phyloP scores from a whole-genome alignment of 1,284 basidiomycete species.

The Ustilago esculenta region DNA sequence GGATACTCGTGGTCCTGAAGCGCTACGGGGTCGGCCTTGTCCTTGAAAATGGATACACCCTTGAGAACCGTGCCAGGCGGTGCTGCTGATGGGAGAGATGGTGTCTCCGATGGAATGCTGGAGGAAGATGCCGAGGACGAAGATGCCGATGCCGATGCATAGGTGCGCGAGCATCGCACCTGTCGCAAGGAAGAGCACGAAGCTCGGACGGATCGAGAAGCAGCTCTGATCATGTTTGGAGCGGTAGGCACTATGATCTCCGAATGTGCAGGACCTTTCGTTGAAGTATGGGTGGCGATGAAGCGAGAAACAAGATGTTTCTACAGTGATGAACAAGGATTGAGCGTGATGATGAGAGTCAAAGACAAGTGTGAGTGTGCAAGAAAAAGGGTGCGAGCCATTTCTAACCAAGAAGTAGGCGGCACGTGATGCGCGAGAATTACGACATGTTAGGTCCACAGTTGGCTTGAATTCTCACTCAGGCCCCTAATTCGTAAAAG shows the following conservation, averaged over 20 bases:
- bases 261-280: too few relatives aligned
- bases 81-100: conserved; percentile 54
- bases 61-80: conserved; percentile 76
- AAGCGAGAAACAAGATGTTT: too few relatives aligned
- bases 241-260: not conserved
- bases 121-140: conserved; percentile 9
- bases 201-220: conserved; percentile 16
- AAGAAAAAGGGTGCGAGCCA: conserved; percentile 2
- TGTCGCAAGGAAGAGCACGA: conserved; percentile 19
- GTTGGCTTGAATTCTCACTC: too few relatives aligned
- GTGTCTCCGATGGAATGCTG: conserved; percentile 13
- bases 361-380: too few relatives aligned
- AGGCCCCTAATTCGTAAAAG: too few relatives aligned
- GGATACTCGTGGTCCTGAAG: conserved; percentile 86
- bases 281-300: too few relatives aligned
- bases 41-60: conserved; percentile 84
- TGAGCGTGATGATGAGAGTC: not conserved
- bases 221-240: conserved; percentile 11
- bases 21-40: conserved; percentile 81
- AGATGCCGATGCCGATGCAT: conserved; percentile 22
- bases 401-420: conserved; percentile 2
- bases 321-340: too few relatives aligned
- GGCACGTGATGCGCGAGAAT: conserved; percentile 11
- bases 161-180: conserved; percentile 12
- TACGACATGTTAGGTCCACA: not conserved